Percentiles rank a stretch among this genome's conserved stretches.
Evolutionary conservation across 441 rosid species (phyloP).

Genomic region (Brassica hybrid): DNA sequence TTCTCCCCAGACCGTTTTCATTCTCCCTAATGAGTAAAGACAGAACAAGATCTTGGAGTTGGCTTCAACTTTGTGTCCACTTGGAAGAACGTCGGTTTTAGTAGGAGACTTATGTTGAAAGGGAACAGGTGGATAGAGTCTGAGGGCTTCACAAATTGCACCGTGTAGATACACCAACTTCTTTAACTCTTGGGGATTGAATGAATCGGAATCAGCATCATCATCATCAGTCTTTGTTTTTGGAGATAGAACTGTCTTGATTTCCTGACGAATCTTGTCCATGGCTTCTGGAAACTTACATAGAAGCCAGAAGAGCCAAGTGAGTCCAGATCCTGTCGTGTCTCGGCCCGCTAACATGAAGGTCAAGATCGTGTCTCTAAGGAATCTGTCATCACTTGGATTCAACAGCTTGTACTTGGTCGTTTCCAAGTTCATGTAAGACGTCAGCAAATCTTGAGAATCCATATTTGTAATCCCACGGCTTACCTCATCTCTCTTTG

Average conservation of each 20-base stretch:
- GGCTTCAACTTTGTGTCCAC: slow-evolving; percentile 24
- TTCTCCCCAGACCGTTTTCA: slow-evolving; percentile 29
- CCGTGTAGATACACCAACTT: slow-evolving; percentile 10
- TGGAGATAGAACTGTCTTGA: slow-evolving; percentile 22
- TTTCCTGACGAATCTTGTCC: slow-evolving; percentile 52
- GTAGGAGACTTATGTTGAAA: slow-evolving; percentile 22
- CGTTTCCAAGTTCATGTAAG: slow-evolving; percentile 41
- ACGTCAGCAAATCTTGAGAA: slow-evolving; percentile 42
- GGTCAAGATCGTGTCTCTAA: slow-evolving; percentile 53
- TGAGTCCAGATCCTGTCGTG: slow-evolving; percentile 53
- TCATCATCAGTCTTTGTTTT: neutral
- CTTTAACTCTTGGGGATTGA: slow-evolving; percentile 7
- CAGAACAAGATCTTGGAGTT: slow-evolving; percentile 19
- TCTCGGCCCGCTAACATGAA: slow-evolving; percentile 57
- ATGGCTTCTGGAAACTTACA: slow-evolving; percentile 42
- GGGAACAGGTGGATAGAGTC: slow-evolving; percentile 31
- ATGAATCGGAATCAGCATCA: neutral
- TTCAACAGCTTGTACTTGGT: slow-evolving; percentile 32
- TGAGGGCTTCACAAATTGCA: slow-evolving; percentile 16
- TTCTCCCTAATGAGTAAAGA: slow-evolving; percentile 26
- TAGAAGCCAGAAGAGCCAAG: slow-evolving; percentile 55
- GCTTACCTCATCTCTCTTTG: slow-evolving; percentile 37
- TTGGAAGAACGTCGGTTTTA: slow-evolving; percentile 23
- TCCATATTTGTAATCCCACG: slow-evolving; percentile 10
- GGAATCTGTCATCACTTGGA: slow-evolving; percentile 45